Percentiles rank a stretch among this genome's conserved stretches.
These are phyloP conservation scores for Aspergillus jensenii DNA, from an alignment of 2,329 filamentous ascomycete species.

Conservation along the genomic window DNA sequence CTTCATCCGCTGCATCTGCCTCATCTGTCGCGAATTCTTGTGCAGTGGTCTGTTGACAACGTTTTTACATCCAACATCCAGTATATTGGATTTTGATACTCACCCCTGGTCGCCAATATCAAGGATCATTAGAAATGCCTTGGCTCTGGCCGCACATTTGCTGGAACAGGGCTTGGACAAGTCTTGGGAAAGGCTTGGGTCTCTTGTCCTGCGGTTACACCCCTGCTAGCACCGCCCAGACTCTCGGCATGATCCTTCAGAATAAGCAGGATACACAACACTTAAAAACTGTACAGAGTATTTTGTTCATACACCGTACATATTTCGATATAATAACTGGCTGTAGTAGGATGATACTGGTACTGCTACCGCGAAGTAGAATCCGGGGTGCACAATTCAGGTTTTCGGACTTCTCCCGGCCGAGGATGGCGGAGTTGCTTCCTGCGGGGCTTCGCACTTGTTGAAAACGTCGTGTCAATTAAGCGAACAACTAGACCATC, in stretches of 20 bases:
- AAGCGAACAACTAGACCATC: too few relatives aligned
- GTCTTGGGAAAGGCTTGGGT: constrained; percentile 4
- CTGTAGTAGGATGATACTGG: too few relatives aligned
- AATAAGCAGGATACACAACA: not conserved
- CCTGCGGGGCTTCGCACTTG: too few relatives aligned
- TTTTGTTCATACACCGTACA: too few relatives aligned
- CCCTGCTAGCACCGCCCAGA: not conserved
- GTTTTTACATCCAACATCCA: not conserved
- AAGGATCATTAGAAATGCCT: constrained; percentile 2
- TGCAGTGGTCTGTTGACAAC: not conserved
- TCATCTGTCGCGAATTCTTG: not conserved
- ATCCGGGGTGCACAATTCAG: too few relatives aligned
- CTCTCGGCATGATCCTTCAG: not conserved
- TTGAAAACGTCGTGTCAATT: too few relatives aligned
- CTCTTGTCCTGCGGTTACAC: not conserved
- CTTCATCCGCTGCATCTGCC: not conserved
- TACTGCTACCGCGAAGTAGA: too few relatives aligned
- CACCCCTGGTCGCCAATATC: not conserved
- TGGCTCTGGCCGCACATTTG: constrained; percentile 1
- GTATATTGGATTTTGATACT: not conserved
- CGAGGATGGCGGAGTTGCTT: too few relatives aligned
- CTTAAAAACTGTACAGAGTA: not conserved
- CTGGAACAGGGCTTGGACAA: not conserved
- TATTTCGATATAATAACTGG: too few relatives aligned
- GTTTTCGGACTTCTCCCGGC: too few relatives aligned